A percentile compares a stretch with the other conserved stretches of the same genome.
Evolutionary conservation across 495 filamentous ascomycete species (phyloP).

Genomic region (Talaromyces adpressus): DNA sequence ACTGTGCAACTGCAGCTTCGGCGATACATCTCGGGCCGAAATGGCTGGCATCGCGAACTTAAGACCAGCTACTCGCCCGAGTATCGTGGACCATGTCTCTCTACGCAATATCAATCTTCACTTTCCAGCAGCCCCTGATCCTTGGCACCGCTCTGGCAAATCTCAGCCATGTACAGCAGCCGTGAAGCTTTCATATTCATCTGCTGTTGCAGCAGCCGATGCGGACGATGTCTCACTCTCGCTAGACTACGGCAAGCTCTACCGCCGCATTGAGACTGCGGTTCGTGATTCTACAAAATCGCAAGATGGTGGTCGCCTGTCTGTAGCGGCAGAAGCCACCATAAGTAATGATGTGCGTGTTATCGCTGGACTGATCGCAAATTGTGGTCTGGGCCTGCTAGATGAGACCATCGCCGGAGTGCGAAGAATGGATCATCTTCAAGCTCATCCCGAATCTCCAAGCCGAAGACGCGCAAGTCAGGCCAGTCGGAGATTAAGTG

Average conservation of each 20-base stretch:
- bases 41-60: constrained; percentile 15
- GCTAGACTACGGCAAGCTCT: constrained; percentile 42
- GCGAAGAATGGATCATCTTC: constrained; percentile 30
- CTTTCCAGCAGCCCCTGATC: constrained; percentile 36
- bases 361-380: constrained; percentile 31
- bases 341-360: constrained; percentile 31
- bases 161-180: constrained; percentile 38
- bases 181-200: constrained; percentile 38
- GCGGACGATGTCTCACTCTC: constrained; percentile 40
- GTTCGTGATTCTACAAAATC: constrained; percentile 24
- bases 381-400: constrained; percentile 29
- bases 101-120: constrained; percentile 37
- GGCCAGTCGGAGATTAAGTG: constrained; percentile 19
- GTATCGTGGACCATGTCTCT: constrained; percentile 33
- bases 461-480: constrained; percentile 9
- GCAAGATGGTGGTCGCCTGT: not conserved
- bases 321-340: constrained; percentile 22
- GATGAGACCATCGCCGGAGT: constrained; percentile 39
- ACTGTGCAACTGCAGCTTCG: not conserved
- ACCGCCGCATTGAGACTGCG: constrained; percentile 35
- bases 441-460: constrained; percentile 18
- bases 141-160: constrained; percentile 40
- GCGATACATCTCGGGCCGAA: not conserved
- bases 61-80: constrained; percentile 29
- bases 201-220: constrained; percentile 32